A percentile compares a stretch with the other conserved stretches of the same genome.
These are phyloP conservation scores for Colletotrichum simmondsii DNA, from an alignment of 2,329 filamentous ascomycete genomes.

Conservation along the genomic window DNA sequence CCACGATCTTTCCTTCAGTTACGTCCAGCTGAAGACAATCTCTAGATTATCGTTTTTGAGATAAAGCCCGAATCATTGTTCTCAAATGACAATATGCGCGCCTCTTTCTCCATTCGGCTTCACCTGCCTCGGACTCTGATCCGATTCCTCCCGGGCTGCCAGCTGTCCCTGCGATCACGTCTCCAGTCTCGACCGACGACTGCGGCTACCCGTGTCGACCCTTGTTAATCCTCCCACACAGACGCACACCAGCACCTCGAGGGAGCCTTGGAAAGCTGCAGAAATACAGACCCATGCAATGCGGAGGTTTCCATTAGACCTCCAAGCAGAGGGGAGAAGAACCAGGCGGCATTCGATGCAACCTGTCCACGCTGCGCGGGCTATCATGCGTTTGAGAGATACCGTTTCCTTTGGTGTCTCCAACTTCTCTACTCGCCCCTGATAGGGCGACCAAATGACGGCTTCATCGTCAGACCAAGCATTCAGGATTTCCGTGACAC, in stretches of 20 bases:
- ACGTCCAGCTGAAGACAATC: not conserved
- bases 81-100: not conserved
- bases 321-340: not conserved
- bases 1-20: not conserved
- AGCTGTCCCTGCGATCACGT: constrained; percentile 19
- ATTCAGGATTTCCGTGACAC: not conserved
- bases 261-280: constrained; percentile 20
- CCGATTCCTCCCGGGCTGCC: not conserved
- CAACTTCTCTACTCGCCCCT: not conserved
- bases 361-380: not conserved
- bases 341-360: constrained; percentile 15
- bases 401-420: not conserved
- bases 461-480: not conserved
- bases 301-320: not conserved
- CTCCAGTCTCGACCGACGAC: constrained; percentile 16
- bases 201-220: constrained; percentile 20
- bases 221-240: constrained; percentile 26
- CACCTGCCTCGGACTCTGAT: not conserved
- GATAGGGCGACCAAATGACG: constrained; percentile 15
- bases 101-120: not conserved
- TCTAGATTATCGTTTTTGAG: not conserved
- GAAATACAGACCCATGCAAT: not conserved
- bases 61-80: not conserved
- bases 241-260: constrained; percentile 16
- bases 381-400: not conserved